phyloP scores from a whole-genome alignment of 75 land plant species.

The Picea sitchensis region DNA sequence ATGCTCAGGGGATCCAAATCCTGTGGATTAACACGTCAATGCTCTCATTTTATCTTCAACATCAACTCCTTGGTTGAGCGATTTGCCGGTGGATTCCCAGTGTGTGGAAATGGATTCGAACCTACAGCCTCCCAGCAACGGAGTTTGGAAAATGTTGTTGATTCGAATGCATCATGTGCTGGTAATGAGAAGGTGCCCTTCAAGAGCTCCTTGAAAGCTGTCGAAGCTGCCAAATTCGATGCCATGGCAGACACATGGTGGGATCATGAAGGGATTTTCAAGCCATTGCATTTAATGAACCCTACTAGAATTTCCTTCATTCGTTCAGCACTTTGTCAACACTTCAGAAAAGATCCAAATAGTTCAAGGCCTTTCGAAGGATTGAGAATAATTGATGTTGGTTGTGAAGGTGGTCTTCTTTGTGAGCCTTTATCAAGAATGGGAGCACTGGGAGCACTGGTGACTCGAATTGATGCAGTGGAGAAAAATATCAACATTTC shows the following conservation, averaged over 20 bases:
- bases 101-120: too few relatives aligned
- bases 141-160: too few relatives aligned
- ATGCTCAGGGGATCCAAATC: too few relatives aligned
- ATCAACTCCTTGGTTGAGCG: too few relatives aligned
- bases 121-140: too few relatives aligned
- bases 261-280: constrained; percentile 85
- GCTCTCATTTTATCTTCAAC: too few relatives aligned
- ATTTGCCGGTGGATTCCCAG: too few relatives aligned
- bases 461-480: constrained; percentile 88
- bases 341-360: constrained; percentile 63
- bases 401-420: constrained; percentile 96
- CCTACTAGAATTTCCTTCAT: too few relatives aligned
- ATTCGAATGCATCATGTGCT: too few relatives aligned
- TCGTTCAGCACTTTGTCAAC: constrained; percentile 27
- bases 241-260: constrained; percentile 75
- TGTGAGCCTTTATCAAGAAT: constrained; percentile 94
- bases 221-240: constrained; percentile 53
- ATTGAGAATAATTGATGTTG: constrained; percentile 24
- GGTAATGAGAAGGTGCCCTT: too few relatives aligned
- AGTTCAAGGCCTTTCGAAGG: background rate
- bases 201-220: constrained; percentile 27
- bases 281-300: constrained; percentile 21
- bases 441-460: constrained; percentile 94
- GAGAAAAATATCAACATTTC: constrained; percentile 90
- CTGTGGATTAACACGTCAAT: too few relatives aligned